A percentile compares a stretch with the other conserved stretches of the same genome.
Conservation (phyloP, 1,284 basidiomycete genomes). For the Leccinum pachyderme region DNA sequence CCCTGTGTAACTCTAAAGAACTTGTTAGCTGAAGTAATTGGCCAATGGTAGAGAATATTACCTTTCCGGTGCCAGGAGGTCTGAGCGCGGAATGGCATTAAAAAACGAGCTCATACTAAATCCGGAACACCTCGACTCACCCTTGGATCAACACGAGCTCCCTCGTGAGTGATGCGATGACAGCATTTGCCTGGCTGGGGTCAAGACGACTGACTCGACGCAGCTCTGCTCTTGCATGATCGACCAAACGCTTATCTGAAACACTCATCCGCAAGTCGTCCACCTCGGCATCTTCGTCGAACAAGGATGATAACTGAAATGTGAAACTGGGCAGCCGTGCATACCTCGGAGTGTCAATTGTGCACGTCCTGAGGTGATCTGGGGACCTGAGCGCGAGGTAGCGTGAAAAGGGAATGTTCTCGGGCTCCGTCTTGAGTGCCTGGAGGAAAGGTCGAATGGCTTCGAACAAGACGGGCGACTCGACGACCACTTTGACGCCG, state of each 20-base stretch:
- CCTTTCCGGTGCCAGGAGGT: conserved; percentile 77
- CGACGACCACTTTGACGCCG: conserved; percentile 44
- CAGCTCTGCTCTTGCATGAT: conserved; percentile 41
- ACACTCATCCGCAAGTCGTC: conserved; percentile 21
- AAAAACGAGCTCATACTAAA: neutral
- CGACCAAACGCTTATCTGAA: conserved; percentile 24
- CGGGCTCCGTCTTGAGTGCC: conserved; percentile 49
- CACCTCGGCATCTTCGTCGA: conserved; percentile 24
- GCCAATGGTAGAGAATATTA: conserved; percentile 21
- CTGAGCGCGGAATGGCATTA: conserved; percentile 32
- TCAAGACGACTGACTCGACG: conserved; percentile 52
- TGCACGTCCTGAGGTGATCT: conserved; percentile 30
- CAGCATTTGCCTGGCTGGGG: conserved; percentile 63
- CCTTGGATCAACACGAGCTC: conserved; percentile 71
- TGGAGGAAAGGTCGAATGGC: conserved; percentile 62
- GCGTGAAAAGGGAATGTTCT: conserved; percentile 49
- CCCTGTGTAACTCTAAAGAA: conserved; percentile 58
- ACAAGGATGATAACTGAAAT: conserved; percentile 47
- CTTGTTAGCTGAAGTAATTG: neutral
- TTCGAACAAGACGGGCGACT: conserved; percentile 60
- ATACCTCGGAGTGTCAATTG: conserved; percentile 49
- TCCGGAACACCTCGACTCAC: conserved; percentile 36
- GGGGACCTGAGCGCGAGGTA: conserved; percentile 47
- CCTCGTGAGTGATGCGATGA: conserved; percentile 56
- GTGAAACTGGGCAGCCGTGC: conserved; percentile 46